A percentile compares a stretch with the other conserved stretches of the same genome.
phyloP scores from a whole-genome alignment of 805 yeast species.

The Kregervanrija pseudodelftensis region DNA sequence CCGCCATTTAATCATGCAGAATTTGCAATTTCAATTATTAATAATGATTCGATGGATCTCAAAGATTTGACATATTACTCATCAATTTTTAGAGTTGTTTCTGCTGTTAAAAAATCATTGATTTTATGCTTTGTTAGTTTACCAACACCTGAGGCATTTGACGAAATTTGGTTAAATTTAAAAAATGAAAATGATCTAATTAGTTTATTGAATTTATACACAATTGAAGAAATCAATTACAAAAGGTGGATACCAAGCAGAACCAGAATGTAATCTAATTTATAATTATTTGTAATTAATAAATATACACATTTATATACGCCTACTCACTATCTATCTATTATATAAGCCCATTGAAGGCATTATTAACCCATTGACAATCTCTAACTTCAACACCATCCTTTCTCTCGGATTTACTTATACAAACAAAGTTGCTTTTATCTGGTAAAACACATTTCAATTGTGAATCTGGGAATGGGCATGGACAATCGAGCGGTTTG shows the following conservation, averaged over 20 bases:
- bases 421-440: constrained; percentile 60
- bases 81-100: constrained; percentile 69
- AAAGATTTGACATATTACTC: constrained; percentile 53
- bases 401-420: constrained; percentile 59
- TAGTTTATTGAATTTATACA: constrained; percentile 32
- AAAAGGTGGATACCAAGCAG: constrained; percentile 82
- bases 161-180: constrained; percentile 8
- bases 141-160: constrained; percentile 34
- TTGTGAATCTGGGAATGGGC: constrained; percentile 83
- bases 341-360: constrained; percentile 52
- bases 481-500: constrained; percentile 70
- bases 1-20: constrained; percentile 97
- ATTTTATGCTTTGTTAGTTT: constrained; percentile 60
- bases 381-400: constrained; percentile 51
- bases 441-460: constrained; percentile 73
- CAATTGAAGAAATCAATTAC: constrained; percentile 59
- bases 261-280: constrained; percentile 54
- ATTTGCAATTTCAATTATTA: constrained; percentile 43
- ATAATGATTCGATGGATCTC: constrained; percentile 1
- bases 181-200: constrained; percentile 15
- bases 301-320: too few species aligned
- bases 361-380: constrained; percentile 79
- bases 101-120: constrained; percentile 78
- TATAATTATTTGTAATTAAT: neutral
- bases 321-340: neutral